Percentiles rank a stretch among this genome's conserved stretches.
These are phyloP conservation scores for Alternaria gansuensis DNA, from an alignment of 2,329 filamentous ascomycete species.

Conservation along the genomic window DNA sequence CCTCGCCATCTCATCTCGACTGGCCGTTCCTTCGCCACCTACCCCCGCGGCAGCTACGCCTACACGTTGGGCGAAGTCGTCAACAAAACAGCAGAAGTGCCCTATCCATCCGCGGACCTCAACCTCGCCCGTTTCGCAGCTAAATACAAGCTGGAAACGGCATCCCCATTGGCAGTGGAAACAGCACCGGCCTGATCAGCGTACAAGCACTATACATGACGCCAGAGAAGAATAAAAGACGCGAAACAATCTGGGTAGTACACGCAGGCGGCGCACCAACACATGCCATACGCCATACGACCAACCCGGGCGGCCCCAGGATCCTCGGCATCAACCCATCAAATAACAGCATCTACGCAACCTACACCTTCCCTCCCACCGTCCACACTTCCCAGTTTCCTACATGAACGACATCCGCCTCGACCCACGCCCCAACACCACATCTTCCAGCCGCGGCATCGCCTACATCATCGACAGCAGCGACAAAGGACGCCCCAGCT, in stretches of 20 bases:
- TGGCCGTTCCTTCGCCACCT: conserved; percentile 62
- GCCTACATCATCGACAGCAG: conserved; percentile 63
- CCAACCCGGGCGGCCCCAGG: conserved; percentile 58
- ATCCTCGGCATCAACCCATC: conserved; percentile 60
- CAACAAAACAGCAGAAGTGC: conserved; percentile 58
- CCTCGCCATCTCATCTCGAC: conserved; percentile 60
- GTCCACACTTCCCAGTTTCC: conserved; percentile 58
- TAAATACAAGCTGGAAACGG: conserved; percentile 57
- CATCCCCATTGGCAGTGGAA: conserved; percentile 57
- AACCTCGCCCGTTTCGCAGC: conserved; percentile 59
- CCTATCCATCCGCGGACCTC: conserved; percentile 56
- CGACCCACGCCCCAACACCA: conserved; percentile 56
- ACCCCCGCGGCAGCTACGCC: conserved; percentile 57
- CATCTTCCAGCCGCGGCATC: conserved; percentile 56
- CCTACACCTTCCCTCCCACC: conserved; percentile 58
- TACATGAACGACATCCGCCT: conserved; percentile 65
- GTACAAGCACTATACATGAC: conserved; percentile 63
- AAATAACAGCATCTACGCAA: conserved; percentile 59
- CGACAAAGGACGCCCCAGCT: conserved; percentile 57
- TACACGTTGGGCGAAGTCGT: conserved; percentile 60
- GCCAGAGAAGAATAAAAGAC: conserved; percentile 48
- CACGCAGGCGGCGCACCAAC: conserved; percentile 55
- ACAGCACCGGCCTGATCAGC: conserved; percentile 57
- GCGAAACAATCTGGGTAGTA: conserved; percentile 58
- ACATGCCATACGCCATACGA: conserved; percentile 53